Conservation (phyloP, 495 filamentous ascomycete species). For the Tuber magnatum region DNA sequence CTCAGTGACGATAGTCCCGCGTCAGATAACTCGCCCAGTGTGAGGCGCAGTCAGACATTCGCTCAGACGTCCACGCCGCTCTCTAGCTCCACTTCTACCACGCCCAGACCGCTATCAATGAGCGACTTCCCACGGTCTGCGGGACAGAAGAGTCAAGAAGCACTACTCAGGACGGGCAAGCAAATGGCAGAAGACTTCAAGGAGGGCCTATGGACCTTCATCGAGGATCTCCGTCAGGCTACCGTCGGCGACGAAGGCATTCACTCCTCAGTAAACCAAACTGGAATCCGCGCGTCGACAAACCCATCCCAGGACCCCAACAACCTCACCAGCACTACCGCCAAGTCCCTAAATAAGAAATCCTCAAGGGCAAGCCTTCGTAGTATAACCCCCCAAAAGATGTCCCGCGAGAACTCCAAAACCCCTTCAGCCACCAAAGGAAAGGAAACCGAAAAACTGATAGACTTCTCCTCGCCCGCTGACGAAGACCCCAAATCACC, state of each 20-base stretch:
- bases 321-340: not conserved
- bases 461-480: constrained; percentile 11
- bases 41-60: constrained; percentile 29
- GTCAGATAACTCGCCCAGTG: constrained; percentile 5
- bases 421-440: constrained; percentile 10
- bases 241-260: constrained; percentile 89
- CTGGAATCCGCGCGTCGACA: constrained; percentile 30
- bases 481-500: constrained; percentile 6
- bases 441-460: constrained; percentile 5
- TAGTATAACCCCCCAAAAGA: constrained; percentile 20
- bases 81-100: constrained; percentile 19
- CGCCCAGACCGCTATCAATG: constrained; percentile 30
- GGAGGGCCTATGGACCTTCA: constrained; percentile 89
- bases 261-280: constrained; percentile 26
- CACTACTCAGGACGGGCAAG: constrained; percentile 60
- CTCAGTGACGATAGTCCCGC: constrained; percentile 13
- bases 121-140: constrained; percentile 22
- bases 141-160: constrained; percentile 44
- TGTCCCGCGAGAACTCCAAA: constrained; percentile 16
- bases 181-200: constrained; percentile 86
- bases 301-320: constrained; percentile 10
- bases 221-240: constrained; percentile 89
- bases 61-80: constrained; percentile 22
- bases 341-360: not conserved
- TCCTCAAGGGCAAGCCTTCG: constrained; percentile 25